Evolutionary conservation across 1,139 yeast genomes (phyloP), one percentile per base, ranked within the genome.

Genomic region (Cylindricascospora bacillispora): DNA sequence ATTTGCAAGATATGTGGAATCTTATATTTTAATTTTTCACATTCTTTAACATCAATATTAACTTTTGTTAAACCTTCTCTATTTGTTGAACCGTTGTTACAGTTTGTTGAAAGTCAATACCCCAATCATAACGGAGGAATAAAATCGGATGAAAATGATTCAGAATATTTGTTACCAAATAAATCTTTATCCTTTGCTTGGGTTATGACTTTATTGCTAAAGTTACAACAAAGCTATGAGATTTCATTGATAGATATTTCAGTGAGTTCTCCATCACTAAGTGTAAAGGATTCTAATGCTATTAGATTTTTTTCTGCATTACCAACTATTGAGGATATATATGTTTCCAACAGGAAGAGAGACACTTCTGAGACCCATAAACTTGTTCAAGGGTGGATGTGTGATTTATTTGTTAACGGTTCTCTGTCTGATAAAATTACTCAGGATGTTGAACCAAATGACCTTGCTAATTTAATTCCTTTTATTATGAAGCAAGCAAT

Each of bases 391-490:
- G 79, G 73, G 24, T 86, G 97, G 97, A 67, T 81, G 25, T 62
- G 68, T 25, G 89, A 92, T 2, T 54, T 86, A 27, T 85, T 81
- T 55, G 86, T 82, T 36, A 71, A 82, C 25, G 92, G 85, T 32
- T 94, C 95, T 2, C 70, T 86, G 25, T 74, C 93, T 0, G 95
- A 86, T 52, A 86, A 79, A 21, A 58, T 85, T 33, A 72, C 85
- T 47, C 70, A 74, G 41, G 61, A 73, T 4, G 70, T 82, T 3
- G 63, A 74, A 13, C 68, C 79, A 15, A 71, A 74, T 42, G 89
- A 81, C 35, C 68, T 81, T 29, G 70, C 79, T 36, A 64, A 65
- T 24, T 52, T 86, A 26, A 67, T 83, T 11, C 93, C 95, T 1
- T 62, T 71, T 4, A 70, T 86, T 10, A 73, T 82, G 44, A 74